Evolutionary conservation across 371 early-diverging fungal genomes (phyloP), one percentile per base, ranked within the genome.

Genomic region (Circinella umbellata): DNA sequence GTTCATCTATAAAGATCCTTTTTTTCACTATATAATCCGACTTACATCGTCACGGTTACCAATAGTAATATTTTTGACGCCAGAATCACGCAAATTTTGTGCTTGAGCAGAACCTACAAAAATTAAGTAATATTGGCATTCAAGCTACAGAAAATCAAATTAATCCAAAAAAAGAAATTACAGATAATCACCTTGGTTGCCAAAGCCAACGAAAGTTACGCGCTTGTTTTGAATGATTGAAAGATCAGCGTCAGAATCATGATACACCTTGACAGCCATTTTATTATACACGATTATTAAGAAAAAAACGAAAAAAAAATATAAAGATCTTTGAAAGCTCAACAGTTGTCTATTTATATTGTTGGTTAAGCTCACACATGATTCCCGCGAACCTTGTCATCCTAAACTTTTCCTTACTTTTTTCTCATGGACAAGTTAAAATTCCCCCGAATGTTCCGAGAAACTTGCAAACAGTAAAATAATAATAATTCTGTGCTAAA

Each of bases 141-240:
- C 27, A 27, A 27, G 27, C 27, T 27, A 27, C 27, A 27, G 15
- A 7, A 14, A 3, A 51, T 1, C 8, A 15, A 9, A 42, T 9
- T 1, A 42, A 42, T 42, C 39, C 48, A 34, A 46, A 63, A 47
- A 63, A n/a, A 46, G 17, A n/a, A 5, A 35, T 14, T 53, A 34
- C 11, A n/a, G n/a, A 3, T 27, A 27, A 2, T 42, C 71, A 74
- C 75, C 75, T 64, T 74, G 75, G 66, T 74, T 74, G 46, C 75
- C 75, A 34, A 57, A 74, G 66, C 75, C 75, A 62, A 74, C 69
- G 61, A 74, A 74, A 53, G 75, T 68, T 39, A 74, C 66, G 53
- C 71, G 71, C 75, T 74, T 74, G 75, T 71, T 74, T 35, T 71
- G 75, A 55, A 74, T 57, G 62, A 71, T 64, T 17, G 75, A 74